phyloP scores from a whole-genome alignment of 139 green algal species.

The Chlamydomonas incerta region DNA sequence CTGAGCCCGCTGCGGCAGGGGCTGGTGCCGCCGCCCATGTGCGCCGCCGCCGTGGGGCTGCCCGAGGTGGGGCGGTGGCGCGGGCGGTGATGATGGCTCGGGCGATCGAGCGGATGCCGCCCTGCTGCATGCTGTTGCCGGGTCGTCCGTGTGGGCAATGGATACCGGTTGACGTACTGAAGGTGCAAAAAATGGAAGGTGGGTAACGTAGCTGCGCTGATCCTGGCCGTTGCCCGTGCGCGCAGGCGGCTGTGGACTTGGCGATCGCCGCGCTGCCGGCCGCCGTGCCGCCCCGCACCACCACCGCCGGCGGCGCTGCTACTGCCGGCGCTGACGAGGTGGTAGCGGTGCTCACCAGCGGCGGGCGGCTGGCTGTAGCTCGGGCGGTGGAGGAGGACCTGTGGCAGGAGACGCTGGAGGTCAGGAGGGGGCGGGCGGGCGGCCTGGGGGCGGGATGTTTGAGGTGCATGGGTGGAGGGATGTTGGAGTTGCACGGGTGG shows the following conservation, averaged over 20 bases:
- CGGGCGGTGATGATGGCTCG: too few relatives aligned
- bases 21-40: conserved; percentile 91
- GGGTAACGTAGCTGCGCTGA: too few relatives aligned
- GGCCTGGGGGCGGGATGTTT: too few relatives aligned
- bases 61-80: conserved; percentile 41
- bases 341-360: conserved; percentile 66
- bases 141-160: too few relatives aligned
- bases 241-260: conserved; percentile 51
- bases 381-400: conserved; percentile 68
- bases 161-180: too few relatives aligned
- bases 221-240: not conserved
- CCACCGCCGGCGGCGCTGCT: not conserved
- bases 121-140: too few relatives aligned
- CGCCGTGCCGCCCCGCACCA: not conserved
- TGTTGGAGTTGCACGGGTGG: too few relatives aligned
- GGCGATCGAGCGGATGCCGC: too few relatives aligned
- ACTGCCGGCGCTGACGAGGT: conserved; percentile 49
- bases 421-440: not conserved
- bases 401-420: conserved; percentile 80
- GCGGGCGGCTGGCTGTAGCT: conserved; percentile 68
- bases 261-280: conserved; percentile 45
- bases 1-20: conserved; percentile 83
- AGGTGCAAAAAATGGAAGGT: too few relatives aligned
- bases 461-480: too few relatives aligned
- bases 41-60: conserved; percentile 61